Evolutionary conservation across 805 yeast species (phyloP).

Genomic region (Candida wancherniae): DNA sequence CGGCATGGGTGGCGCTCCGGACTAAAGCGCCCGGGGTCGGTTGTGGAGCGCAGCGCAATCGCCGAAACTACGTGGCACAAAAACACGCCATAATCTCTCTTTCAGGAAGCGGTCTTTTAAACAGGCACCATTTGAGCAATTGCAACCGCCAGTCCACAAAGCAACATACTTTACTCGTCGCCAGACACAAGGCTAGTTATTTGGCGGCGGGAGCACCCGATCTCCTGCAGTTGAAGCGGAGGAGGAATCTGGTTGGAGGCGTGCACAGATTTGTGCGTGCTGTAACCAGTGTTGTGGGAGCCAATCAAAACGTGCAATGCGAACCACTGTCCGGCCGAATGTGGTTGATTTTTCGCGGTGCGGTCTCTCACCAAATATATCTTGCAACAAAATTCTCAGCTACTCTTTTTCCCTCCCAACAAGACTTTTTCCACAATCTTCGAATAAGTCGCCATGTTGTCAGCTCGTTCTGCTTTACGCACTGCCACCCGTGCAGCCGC

Average conservation of each 20-base stretch:
- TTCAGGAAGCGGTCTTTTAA: too few relatives aligned
- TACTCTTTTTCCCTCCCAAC: slow-evolving; percentile 15
- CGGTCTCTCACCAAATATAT: slow-evolving; percentile 17
- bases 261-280: slow-evolving; percentile 7
- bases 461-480: slow-evolving; percentile 81
- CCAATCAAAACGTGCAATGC: slow-evolving; percentile 16
- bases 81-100: too few relatives aligned
- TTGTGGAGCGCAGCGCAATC: too few relatives aligned
- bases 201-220: too few relatives aligned
- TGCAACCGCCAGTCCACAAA: too few relatives aligned
- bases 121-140: too few relatives aligned
- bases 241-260: slow-evolving; percentile 12
- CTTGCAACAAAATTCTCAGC: slow-evolving; percentile 12
- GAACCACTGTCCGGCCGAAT: slow-evolving; percentile 17
- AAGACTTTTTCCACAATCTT: slow-evolving; percentile 14
- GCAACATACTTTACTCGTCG: too few relatives aligned
- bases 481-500: slow-evolving; percentile 73
- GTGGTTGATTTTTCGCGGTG: slow-evolving; percentile 17
- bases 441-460: slow-evolving; percentile 54
- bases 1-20: too few relatives aligned
- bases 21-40: too few relatives aligned
- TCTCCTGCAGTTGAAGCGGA: too few relatives aligned
- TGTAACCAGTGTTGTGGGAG: slow-evolving; percentile 1
- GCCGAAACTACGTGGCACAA: too few relatives aligned
- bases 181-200: too few relatives aligned